Base-by-base conservation (phyloP, 345 rosid genomes). In the Eucalyptus tenuipes region DNA sequence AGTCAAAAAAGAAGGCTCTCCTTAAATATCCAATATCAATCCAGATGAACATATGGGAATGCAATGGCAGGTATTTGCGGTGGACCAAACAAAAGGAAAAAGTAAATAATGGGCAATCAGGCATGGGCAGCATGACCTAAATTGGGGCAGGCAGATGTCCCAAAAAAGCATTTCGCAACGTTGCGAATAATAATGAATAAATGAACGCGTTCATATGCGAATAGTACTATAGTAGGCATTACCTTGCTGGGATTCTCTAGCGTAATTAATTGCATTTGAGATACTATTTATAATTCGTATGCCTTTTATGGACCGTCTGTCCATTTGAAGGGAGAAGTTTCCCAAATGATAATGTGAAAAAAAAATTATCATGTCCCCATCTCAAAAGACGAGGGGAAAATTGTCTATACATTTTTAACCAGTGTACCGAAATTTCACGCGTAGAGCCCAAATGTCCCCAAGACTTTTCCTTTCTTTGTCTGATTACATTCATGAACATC, bases 341-440 rank as follows among this genome's bases (percentile, higher is more conserved):
- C 47, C 27, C 47, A 10, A 75, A 37, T 0, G 5, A 6, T 37
- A 5, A 24, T 20, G 82, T 22, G 4, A 20, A 75, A 37, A 6
- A 3, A 20, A 75, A 20, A 10, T 37, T 3, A 20, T 20, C 82
- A 18, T 1, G 13, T 71, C 45, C 6, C 45, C 27, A 10, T 9
- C 13, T 11, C 13, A 42, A 71, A 0, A 5, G 2, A 6, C 1
- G 7, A 2, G 5, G 20, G 13, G 1, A 16, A 37, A 20, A 10
- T 75, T 75, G 8, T 18, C 3, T 20, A 5, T 13, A 6, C 29
- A 18, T 10, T 75, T 11, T 37, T 75, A 20, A 17, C 2, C 4
- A 40, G 24, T 12, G 2, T 37, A 10, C 27, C 8, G 24, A 75
- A 18, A 37, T 37, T 37, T 37, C 27, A 37, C 2, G 8, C 27